Evolutionary conservation across 805 yeast species (phyloP), one percentile per base, ranked within the genome.

Genomic region (Tetrapisispora taiwanensis): DNA sequence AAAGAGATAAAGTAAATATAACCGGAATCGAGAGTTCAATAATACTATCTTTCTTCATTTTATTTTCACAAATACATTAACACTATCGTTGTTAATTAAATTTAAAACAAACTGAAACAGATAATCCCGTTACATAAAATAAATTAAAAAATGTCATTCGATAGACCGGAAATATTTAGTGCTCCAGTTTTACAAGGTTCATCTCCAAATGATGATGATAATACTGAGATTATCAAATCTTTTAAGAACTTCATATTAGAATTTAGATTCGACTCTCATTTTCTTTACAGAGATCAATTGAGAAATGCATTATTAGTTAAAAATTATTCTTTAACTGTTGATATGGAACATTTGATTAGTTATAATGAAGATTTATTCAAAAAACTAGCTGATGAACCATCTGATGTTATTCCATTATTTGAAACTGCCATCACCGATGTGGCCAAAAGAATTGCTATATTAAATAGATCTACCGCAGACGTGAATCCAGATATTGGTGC

Each of bases 131-230:
- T 28, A 26, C 10, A 26, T 26, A 10, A 28, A 14, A 12, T 7
- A 28, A 12, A 6, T 12, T 28, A 7, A 14, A 12, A 28, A 7
- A 81, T 81, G 89, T 79, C 88, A 1, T 82, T 76, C 65, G 88
- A 81, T 62, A 73, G 83, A 69, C 76, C 84, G 15, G 89, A 79
- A 45, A 70, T 75, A 3, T 84, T 74, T 57, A 72, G 81, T 39
- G 89, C 97, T 4, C 81, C 82, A 18, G 96, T 87, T 32, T 74
- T 87, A 45, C 90, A 92, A n/a, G 90, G 92, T 15, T 89, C 83
- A 50, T 78, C 81, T 19, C 71, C 78, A 1, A 73, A 74, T 18
- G 84, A 79, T 49, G 80, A 74, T 51, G 72, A 71, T 48, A 74
- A 73, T 60, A 78, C 80, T 44, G 92, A 82, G 62, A 73, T 83